Conservation (phyloP, 192 early-diverging fungal genomes). For the Coemansia sp. region DNA sequence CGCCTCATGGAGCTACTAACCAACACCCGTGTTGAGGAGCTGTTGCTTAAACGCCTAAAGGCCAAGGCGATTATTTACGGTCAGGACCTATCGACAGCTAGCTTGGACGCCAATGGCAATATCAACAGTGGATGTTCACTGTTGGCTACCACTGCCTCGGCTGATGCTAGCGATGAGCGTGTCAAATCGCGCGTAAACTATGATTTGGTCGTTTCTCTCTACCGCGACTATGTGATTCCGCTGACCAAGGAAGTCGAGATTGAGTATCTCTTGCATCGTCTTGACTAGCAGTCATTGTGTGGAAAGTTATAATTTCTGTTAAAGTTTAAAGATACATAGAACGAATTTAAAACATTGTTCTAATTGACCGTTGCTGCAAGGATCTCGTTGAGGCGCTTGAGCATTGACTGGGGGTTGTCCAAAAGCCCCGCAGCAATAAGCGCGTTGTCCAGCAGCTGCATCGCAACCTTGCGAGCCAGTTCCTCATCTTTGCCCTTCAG, state of each 20-base stretch:
- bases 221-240: slow-evolving; percentile 95
- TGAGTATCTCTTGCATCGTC: slow-evolving; percentile 79
- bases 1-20: slow-evolving; percentile 86
- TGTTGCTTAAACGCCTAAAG: slow-evolving; percentile 76
- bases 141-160: slow-evolving; percentile 13
- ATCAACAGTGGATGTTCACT: slow-evolving; percentile 23
- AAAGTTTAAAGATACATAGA: not conserved
- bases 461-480: slow-evolving; percentile 66
- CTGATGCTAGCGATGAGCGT: slow-evolving; percentile 32
- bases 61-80: slow-evolving; percentile 94
- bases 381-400: slow-evolving; percentile 68
- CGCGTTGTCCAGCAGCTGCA: slow-evolving; percentile 76
- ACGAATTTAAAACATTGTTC: not conserved
- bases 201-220: slow-evolving; percentile 84
- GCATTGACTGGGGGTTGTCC: slow-evolving; percentile 76
- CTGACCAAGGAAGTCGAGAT: slow-evolving; percentile 96
- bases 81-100: slow-evolving; percentile 68
- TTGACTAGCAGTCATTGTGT: slow-evolving; percentile 37
- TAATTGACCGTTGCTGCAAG: slow-evolving; percentile 26
- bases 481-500: slow-evolving; percentile 60
- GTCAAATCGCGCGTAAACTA: slow-evolving; percentile 64
- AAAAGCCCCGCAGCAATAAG: slow-evolving; percentile 74
- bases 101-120: slow-evolving; percentile 25
- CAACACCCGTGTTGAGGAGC: slow-evolving; percentile 81
- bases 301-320: not conserved